Evolutionary conservation across 2,329 filamentous ascomycete genomes (phyloP).

Genomic region (Venturia pyrina): DNA sequence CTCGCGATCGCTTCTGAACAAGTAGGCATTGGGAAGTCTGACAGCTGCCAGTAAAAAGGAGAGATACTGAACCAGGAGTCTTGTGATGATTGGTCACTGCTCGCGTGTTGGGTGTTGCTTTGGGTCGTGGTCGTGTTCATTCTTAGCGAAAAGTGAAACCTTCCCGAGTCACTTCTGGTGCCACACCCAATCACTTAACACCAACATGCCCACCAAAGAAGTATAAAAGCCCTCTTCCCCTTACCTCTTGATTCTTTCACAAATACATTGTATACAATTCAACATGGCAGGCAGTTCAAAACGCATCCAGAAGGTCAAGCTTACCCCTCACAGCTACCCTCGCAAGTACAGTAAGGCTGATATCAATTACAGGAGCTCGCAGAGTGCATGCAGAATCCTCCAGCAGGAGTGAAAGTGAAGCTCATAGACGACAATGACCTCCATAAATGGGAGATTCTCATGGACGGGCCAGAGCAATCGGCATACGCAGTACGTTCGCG

Average conservation of each 20-base stretch:
- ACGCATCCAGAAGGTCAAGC: slow-evolving; percentile 1
- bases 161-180: not conserved
- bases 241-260: not conserved
- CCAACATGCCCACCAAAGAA: not conserved
- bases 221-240: not conserved
- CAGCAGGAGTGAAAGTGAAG: slow-evolving; percentile 45
- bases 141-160: not conserved
- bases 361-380: slow-evolving; percentile 42
- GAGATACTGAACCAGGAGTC: not conserved
- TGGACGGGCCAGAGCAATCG: slow-evolving; percentile 56
- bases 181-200: not conserved
- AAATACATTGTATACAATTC: not conserved
- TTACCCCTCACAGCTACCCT: not conserved
- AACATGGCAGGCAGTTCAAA: not conserved
- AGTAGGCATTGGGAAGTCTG: not conserved
- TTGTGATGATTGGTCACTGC: not conserved
- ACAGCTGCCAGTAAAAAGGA: not conserved
- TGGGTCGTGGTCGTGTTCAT: not conserved
- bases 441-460: slow-evolving; percentile 56
- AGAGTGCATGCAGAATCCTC: slow-evolving; percentile 47
- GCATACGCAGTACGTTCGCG: slow-evolving; percentile 49
- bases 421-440: slow-evolving; percentile 54
- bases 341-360: not conserved
- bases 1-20: not conserved
- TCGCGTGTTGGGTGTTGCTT: not conserved